These are phyloP conservation scores for Gossypium trilobum DNA, from an alignment of 441 rosid genomes.

Conservation along the genomic window DNA sequence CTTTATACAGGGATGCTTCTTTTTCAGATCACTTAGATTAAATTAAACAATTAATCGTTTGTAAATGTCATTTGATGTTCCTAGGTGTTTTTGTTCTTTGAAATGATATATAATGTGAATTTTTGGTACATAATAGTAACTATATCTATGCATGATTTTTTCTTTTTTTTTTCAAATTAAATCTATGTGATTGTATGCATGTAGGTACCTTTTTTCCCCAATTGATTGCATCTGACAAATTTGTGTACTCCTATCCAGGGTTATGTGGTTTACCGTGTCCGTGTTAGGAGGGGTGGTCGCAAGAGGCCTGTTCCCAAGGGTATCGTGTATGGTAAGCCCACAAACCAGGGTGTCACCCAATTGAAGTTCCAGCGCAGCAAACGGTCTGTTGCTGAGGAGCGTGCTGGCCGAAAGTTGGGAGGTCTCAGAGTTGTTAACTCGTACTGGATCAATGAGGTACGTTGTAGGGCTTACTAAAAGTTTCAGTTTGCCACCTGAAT, in stretches of 20 bases:
- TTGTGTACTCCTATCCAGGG: conserved; percentile 38
- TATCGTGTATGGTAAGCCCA: conserved; percentile 95
- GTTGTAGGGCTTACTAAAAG: background rate
- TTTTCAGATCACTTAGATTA: conserved; percentile 37
- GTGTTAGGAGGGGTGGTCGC: conserved; percentile 90
- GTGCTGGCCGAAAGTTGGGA: conserved; percentile 90
- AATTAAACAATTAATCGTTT: conserved; percentile 23
- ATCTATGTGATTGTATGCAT: background rate
- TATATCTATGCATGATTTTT: background rate
- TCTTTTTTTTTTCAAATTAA: background rate
- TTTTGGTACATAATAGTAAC: background rate
- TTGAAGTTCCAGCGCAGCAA: conserved; percentile 93
- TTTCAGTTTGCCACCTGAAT: background rate
- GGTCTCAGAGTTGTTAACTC: conserved; percentile 89
- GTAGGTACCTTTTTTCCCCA: background rate
- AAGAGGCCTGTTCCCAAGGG: conserved; percentile 97
- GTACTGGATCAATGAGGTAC: conserved; percentile 90
- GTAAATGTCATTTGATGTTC: conserved; percentile 26
- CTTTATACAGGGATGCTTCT: conserved; percentile 35
- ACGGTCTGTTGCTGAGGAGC: conserved; percentile 96
- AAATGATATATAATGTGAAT: background rate
- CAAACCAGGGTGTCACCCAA: conserved; percentile 99
- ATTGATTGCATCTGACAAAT: background rate
- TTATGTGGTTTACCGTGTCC: conserved; percentile 75
- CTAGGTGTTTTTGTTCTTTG: background rate